Evolutionary conservation across 768 basidiomycete genomes (phyloP), one percentile per base, ranked within the genome.

Genomic region (Lactifluus piperatus): DNA sequence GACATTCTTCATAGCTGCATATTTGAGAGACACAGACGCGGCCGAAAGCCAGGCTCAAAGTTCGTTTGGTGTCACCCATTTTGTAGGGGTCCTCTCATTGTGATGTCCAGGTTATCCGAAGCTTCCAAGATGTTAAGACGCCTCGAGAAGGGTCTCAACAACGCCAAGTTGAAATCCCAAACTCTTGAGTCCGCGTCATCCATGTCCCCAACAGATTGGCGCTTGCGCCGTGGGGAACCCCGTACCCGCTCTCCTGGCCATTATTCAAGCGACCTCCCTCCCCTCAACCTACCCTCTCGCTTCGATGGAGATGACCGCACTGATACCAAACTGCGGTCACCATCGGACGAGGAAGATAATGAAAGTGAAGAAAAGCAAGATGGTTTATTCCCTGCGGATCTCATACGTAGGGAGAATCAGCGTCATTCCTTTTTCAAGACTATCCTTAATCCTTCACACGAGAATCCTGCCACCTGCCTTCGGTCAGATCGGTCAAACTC

Each of bases 31-130:
- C 90, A 93, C 71, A 81, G 91, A 54, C 83, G 90, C 34, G 90
- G 90, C 44, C 82, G 90, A 57, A 93, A 93, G 67, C 90, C 90
- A 18, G 91, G 90, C 66, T 91, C 90, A 73, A 93, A 92, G 91
- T 92, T 70, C 26, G 77, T 72, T 46, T 20, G 5, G 39, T n/a
- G 45, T 51, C 54, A 27, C 39, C 59, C 36, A 37, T 50, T 32
- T 24, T 30, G 53, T 47, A 37, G 47, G 41, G 26, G 37, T 3
- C 44, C 61, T 18, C 61, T 66, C 49, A 51, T 67, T 37, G 46
- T 46, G 53, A 60, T 64, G 46, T 49, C 26, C 64, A 91, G 90
- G 71, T 75, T 93, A 44, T 91, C 90, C 37, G 91, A 92, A 69
- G 88, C 88, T 47, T 91, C 91, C 39, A 91, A 91, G 70, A 88